Evolutionary conservation across 108 stramenopile species (phyloP), one percentile per base, ranked within the genome.

Genomic region (Fistulifera pelliculosa): DNA sequence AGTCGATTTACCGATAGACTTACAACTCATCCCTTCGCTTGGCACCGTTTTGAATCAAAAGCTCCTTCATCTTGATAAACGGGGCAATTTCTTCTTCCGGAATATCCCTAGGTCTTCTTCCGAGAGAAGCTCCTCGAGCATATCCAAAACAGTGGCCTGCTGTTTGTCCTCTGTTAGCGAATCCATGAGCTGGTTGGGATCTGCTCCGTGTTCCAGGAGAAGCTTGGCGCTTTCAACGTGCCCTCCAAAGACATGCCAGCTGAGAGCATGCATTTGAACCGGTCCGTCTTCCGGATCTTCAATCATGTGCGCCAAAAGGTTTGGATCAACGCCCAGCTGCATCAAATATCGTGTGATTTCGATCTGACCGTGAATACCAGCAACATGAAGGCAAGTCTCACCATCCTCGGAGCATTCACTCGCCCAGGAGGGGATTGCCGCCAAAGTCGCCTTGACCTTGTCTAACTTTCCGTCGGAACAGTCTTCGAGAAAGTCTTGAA

Each of bases 231-330:
- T 87, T 0, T 84, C 81, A 17, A 73, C 51, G 57, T 85, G 74
- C 5, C 85, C 85, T 31, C 77, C 85, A 48, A 77, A 90, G 7
- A 79, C 67, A 50, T 76, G 76, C 89, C 89, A 90, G 54, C 75
- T 77, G 12, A 90, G 49, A 0, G 89, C 85, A 58, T 85, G 83
- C 89, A 90, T 90, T 21, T 85, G 67, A n/a, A 85, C 8, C 31
- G 31, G 31, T 6, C 31, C 31, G 31, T 35, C 31, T 35, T 35
- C 31, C 31, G 31, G 31, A 35, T 35, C 31, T 35, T 35, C 31
- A 35, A 35, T 35, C 31, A 35, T 35, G 31, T 35, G 31, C 31
- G 31, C 8, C 31, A 35, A 35, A 3, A 35, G 31, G 8, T 35
- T 35, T 8, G 31, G 31, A 35, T 35, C 31, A 8, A 35, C 31